phyloP scores from a whole-genome alignment of 371 early-diverging fungal genomes.

The Nematocida ausubeli region DNA sequence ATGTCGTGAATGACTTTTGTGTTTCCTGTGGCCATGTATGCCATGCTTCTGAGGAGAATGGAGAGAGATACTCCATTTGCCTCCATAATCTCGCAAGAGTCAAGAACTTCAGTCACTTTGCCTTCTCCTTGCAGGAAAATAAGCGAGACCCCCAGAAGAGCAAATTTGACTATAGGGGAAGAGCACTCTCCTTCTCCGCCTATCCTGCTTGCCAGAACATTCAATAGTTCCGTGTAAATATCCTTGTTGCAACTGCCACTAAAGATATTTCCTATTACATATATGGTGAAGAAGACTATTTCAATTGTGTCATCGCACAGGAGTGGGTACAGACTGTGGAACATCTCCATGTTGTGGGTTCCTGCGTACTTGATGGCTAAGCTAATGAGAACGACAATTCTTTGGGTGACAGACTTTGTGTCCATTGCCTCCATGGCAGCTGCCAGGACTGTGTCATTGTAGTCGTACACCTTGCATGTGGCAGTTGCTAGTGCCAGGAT shows the following conservation, averaged over 20 bases:
- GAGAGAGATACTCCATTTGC: conserved; percentile 43
- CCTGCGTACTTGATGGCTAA: conserved; percentile 49
- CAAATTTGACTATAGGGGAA: conserved; percentile 51
- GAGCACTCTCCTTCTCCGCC: conserved; percentile 16
- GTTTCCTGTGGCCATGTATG: conserved; percentile 59
- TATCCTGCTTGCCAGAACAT: conserved; percentile 56
- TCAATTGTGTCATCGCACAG: conserved; percentile 40
- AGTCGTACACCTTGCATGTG: conserved; percentile 48
- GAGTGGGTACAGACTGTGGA: conserved; percentile 1
- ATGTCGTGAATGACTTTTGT: conserved; percentile 60
- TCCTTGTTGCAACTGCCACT: conserved; percentile 53
- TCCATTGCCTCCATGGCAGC: conserved; percentile 40
- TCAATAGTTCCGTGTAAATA: conserved; percentile 50
- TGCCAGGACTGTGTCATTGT: conserved; percentile 59
- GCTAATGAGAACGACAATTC: conserved; percentile 51
- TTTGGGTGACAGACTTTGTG: conserved; percentile 43
- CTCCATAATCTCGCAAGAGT: conserved; percentile 23
- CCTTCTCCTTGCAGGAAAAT: conserved; percentile 57
- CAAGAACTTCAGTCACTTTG: conserved; percentile 41
- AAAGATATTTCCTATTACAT: conserved; percentile 59
- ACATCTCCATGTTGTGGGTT: conserved; percentile 30
- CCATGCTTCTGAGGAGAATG: conserved; percentile 55
- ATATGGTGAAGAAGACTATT: conserved; percentile 55
- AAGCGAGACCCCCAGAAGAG: conserved; percentile 62
- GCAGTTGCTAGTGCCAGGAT: conserved; percentile 58